phyloP scores from a whole-genome alignment of 192 early-diverging fungal species.

The Linnemannia zychae region DNA sequence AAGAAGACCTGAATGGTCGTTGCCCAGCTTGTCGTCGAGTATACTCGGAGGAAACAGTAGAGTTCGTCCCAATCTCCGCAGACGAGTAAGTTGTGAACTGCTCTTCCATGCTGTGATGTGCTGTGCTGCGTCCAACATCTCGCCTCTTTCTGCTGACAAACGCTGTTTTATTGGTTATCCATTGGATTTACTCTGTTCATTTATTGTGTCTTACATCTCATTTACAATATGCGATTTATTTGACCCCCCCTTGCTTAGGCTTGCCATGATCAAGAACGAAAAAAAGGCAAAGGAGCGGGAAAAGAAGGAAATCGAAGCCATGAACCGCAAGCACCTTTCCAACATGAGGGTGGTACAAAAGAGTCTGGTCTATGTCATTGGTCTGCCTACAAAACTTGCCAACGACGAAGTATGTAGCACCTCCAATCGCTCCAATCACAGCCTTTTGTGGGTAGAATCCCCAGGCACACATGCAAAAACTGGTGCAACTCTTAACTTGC shows the following conservation, averaged over 20 bases:
- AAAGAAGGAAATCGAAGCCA: constrained; percentile 88
- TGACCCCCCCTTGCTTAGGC: constrained; percentile 29
- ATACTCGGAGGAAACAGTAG: constrained; percentile 91
- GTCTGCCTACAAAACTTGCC: constrained; percentile 86
- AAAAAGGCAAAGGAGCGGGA: constrained; percentile 89
- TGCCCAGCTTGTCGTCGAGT: constrained; percentile 97
- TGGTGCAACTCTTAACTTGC: background rate
- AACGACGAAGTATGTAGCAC: constrained; percentile 83
- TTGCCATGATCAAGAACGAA: constrained; percentile 68
- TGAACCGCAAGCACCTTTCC: constrained; percentile 82
- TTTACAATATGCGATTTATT: background rate
- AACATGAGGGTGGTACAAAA: constrained; percentile 97
- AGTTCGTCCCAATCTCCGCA: constrained; percentile 89
- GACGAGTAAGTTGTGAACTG: constrained; percentile 82
- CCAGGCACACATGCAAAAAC: background rate
- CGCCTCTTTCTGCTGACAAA: constrained; percentile 6
- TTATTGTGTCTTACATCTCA: background rate
- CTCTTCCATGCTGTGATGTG: background rate
- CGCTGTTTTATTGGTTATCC: background rate
- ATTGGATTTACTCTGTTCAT: background rate
- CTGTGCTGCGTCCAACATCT: background rate
- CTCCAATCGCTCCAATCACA: background rate
- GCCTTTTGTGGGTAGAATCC: background rate
- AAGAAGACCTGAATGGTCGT: constrained; percentile 91
- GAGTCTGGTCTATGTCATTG: constrained; percentile 98